Evolutionary conservation across 108 stramenopile genomes (phyloP), one percentile per base, ranked within the genome.

Genomic region (Cyclotella choctawhatcheeana): DNA sequence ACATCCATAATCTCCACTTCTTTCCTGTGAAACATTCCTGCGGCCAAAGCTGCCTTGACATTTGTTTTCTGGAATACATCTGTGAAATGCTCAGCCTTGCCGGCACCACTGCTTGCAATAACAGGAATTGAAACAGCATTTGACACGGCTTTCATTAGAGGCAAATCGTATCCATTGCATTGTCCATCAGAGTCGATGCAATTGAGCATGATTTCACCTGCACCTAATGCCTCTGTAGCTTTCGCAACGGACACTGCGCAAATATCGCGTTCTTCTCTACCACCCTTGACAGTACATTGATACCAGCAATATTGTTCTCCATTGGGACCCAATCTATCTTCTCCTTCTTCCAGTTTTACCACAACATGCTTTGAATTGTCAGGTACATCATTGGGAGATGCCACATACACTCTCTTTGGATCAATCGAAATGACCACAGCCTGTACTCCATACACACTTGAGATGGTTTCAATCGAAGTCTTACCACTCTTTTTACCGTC

Each of bases 181-280:
- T 98, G 97, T 35, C 99, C 99, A 83, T 99, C 99, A 89, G 93
- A 96, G 73, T 99, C 99, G 53, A 99, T 97, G 64, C 97, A 98
- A 75, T 99, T 99, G 44, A 99, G 75, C 89, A 99, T 96, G 30
- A 99, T 94, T 73, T 99, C 99, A 18, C 99, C 99, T 6, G 98
- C 99, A 34, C 99, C 99, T 5, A 99, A 82, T 50, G 71, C 74
- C 53, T 97, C 96, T 29, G 82, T 77, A 33, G 93, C 82, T 68
- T 88, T 84, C 20, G 93, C 95, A 7, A 98, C 84, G 2, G 92
- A 90, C 3, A 97, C 91, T 16, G 98, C 98, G 56, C 96, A 95
- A 66, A 99, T 97, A 55, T 95, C 85, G 32, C 91, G 82, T 10
- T 77, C 87, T 76, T 97, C 97, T 34, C 99, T 82, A 18, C 99